Base-by-base conservation (phyloP, 2,329 filamentous ascomycete species). In the Thelonectria olida region DNA sequence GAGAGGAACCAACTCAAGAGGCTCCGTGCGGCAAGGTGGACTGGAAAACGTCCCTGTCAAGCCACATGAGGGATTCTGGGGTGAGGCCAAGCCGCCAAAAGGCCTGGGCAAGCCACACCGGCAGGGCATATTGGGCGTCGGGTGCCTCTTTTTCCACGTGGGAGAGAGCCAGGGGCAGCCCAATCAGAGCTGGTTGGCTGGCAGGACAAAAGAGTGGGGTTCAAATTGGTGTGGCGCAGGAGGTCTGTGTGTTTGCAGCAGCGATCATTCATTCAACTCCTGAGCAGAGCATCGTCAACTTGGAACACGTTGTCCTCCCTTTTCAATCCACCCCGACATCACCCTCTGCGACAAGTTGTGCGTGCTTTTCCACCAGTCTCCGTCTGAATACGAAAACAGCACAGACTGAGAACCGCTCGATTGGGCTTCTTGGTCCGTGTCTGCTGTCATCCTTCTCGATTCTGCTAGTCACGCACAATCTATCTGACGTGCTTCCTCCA, bases 61-160 rank as follows among this genome's bases (percentile, higher is more conserved):
- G 58, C 51, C 58, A 61, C 58, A 61, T 31, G 27, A 50, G 22
- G 27, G 42, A 17, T 54, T 54, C 44, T 17, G 36, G 48, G 27
- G n/a, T 42, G 47, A 39, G 45, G 3, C n/a, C n/a, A 44, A 31
- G 44, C 17, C 13, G 9, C 27, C n/a, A 12, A 25, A 31, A 20
- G 44, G 28, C 17, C 12, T 45, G 36, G 15, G 20, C 45, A 55
- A 54, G 51, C 51, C 57, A 60, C 57, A 50, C 36, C 17, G 34
- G 22, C 53, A 49, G 45, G 44, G 47, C 34, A n/a, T 15, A 25
- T 28, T 28, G 6, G 23, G 6, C 27, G 19, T 41, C 38, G 28
- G 12, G n/a, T 13, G 13, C 28, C 28, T 31, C 34, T 23, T 49
- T 13, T 58, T 41, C 57, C 57, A 60, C 57, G 57, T 60, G 58